Evolutionary conservation across 164 flowering plant genomes (phyloP).

Genomic region (Santalum album): DNA sequence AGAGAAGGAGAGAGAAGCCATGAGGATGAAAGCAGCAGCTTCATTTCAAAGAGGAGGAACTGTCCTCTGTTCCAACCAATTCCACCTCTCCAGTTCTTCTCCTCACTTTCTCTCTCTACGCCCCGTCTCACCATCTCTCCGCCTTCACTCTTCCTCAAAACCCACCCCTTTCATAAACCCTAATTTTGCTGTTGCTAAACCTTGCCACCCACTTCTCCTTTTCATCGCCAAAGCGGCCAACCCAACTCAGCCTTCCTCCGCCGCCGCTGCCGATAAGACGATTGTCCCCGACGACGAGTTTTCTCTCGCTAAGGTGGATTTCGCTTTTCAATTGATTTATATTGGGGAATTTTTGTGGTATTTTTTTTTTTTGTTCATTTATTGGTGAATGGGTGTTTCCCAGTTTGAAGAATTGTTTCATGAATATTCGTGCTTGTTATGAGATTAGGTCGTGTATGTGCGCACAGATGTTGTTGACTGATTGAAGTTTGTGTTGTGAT

Average conservation of each 20-base stretch:
- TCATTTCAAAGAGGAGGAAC: too few species aligned
- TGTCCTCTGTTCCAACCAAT: too few species aligned
- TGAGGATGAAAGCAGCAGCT: too few species aligned
- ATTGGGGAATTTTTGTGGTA: neutral
- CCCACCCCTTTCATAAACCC: neutral
- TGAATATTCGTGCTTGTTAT: too few species aligned
- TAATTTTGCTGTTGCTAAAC: neutral
- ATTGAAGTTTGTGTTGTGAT: too few species aligned
- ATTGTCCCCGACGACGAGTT: conserved; percentile 53
- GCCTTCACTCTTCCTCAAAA: conserved; percentile 2
- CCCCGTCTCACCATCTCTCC: neutral
- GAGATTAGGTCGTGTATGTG: too few species aligned
- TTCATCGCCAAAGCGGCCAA: conserved; percentile 47
- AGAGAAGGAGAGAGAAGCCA: too few species aligned
- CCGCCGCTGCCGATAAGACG: conserved; percentile 22
- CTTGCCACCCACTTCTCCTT: conserved; percentile 9
- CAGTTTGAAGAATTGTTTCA: neutral
- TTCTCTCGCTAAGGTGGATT: conserved; percentile 54
- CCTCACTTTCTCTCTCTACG: conserved; percentile 7
- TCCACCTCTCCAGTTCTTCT: too few species aligned
- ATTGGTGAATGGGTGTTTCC: neutral
- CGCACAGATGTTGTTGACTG: too few species aligned
- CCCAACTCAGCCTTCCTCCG: conserved; percentile 45
- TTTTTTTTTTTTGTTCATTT: neutral
- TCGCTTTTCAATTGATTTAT: neutral